A percentile compares a stretch with the other conserved stretches of the same genome.
These are phyloP conservation scores for Solanum hybrid DNA, from an alignment of 305 asterid species.

Conservation along the genomic window DNA sequence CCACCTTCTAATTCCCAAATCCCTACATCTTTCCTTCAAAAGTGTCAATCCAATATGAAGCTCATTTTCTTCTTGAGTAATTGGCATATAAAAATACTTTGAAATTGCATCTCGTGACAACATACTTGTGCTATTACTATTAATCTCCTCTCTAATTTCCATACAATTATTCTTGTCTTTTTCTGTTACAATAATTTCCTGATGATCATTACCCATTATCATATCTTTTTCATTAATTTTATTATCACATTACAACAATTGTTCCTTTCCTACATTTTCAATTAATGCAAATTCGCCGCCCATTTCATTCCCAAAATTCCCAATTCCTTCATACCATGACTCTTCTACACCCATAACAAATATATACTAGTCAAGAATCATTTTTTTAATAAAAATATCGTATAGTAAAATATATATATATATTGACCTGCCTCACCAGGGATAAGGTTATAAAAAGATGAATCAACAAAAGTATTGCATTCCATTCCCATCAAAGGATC, in stretches of 20 bases:
- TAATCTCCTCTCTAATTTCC: conserved; percentile 4
- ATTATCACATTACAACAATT: not conserved
- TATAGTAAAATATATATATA: too few species aligned
- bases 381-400: too few species aligned
- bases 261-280: not conserved
- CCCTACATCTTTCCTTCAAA: conserved; percentile 77
- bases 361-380: too few species aligned
- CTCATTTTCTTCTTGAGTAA: conserved; percentile 36
- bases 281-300: not conserved
- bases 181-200: not conserved
- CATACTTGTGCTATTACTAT: conserved; percentile 11
- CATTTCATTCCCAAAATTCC: conserved; percentile 14
- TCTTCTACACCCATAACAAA: too few species aligned
- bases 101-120: conserved; percentile 18
- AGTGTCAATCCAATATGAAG: conserved; percentile 72
- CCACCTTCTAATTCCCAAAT: conserved; percentile 78
- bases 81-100: conserved; percentile 40
- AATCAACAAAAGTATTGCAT: too few species aligned
- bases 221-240: not conserved
- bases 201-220: not conserved
- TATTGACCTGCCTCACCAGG: too few species aligned
- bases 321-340: too few species aligned
- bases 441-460: too few species aligned
- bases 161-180: not conserved
- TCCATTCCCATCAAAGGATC: too few species aligned